Percentiles rank a stretch among this genome's conserved stretches.
These are phyloP conservation scores for Guadua angustifolia DNA, from an alignment of 176 grass and related monocot species.

Conservation along the genomic window DNA sequence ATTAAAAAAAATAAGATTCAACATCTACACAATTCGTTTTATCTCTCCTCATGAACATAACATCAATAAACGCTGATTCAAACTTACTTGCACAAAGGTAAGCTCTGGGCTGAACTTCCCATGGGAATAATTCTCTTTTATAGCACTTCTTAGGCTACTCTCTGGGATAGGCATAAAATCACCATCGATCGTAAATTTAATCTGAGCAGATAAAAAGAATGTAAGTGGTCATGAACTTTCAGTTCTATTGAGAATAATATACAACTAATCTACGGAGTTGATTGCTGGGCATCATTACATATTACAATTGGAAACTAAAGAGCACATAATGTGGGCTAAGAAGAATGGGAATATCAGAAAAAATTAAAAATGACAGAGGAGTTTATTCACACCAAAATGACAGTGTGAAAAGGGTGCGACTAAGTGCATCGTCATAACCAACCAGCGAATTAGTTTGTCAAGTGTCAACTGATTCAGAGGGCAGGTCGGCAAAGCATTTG, in stretches of 20 bases:
- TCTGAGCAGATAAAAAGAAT: constrained; percentile 47
- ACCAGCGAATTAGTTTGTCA: not conserved
- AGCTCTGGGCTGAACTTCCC: constrained; percentile 75
- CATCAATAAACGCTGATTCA: not conserved
- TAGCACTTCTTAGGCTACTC: constrained; percentile 57
- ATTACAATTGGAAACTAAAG: constrained; percentile 13
- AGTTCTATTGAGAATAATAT: not conserved
- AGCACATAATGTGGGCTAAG: not conserved
- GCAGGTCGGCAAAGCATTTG: not conserved
- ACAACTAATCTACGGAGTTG: not conserved
- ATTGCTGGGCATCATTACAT: constrained; percentile 2
- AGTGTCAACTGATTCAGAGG: not conserved
- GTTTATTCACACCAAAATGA: not conserved
- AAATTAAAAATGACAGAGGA: not conserved
- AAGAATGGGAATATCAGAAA: constrained; percentile 8
- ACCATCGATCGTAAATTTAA: constrained; percentile 77
- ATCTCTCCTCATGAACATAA: constrained; percentile 10
- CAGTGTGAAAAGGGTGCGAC: not conserved
- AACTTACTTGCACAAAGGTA: constrained; percentile 62
- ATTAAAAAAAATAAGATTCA: not conserved
- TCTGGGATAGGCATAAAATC: constrained; percentile 77
- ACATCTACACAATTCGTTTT: not conserved
- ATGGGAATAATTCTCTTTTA: constrained; percentile 72
- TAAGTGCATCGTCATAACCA: not conserved
- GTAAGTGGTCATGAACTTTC: not conserved